phyloP scores from a whole-genome alignment of 768 basidiomycete genomes.

The Termitomyces bulborhizus region DNA sequence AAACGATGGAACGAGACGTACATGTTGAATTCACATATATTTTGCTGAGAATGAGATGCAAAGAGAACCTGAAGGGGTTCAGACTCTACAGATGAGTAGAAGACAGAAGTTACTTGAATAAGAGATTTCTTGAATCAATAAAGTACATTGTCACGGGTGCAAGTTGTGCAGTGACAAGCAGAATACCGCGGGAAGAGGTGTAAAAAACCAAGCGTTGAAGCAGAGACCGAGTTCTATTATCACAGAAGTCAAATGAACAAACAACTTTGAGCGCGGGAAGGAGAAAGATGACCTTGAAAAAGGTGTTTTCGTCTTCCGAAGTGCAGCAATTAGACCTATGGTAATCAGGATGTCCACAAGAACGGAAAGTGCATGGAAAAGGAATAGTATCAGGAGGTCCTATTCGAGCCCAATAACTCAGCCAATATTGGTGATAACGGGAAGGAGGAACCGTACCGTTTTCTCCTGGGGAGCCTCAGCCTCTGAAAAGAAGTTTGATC shows the following conservation, averaged over 20 bases:
- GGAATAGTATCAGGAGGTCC: background rate
- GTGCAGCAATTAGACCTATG: background rate
- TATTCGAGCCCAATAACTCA: background rate
- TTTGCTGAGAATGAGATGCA: slow-evolving; percentile 6
- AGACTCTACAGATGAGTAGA: background rate
- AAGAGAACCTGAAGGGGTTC: background rate
- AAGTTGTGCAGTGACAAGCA: slow-evolving; percentile 4
- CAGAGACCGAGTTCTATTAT: slow-evolving; percentile 1
- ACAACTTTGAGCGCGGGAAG: too few species aligned
- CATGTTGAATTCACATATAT: slow-evolving; percentile 9
- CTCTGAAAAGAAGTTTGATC: background rate
- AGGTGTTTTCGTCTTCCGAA: background rate
- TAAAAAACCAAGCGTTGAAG: slow-evolving; percentile 8
- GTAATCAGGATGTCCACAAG: slow-evolving; percentile 7
- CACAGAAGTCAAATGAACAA: background rate
- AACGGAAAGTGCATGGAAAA: slow-evolving; percentile 2
- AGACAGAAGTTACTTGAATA: background rate
- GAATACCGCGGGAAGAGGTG: slow-evolving; percentile 6
- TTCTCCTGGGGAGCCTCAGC: background rate
- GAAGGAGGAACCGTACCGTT: background rate
- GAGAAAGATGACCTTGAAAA: background rate
- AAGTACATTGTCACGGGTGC: slow-evolving; percentile 11
- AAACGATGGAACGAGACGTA: background rate
- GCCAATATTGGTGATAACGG: background rate
- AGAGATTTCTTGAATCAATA: background rate